phyloP scores from a whole-genome alignment of 2,329 filamentous ascomycete genomes.

The Penicillium sp. region DNA sequence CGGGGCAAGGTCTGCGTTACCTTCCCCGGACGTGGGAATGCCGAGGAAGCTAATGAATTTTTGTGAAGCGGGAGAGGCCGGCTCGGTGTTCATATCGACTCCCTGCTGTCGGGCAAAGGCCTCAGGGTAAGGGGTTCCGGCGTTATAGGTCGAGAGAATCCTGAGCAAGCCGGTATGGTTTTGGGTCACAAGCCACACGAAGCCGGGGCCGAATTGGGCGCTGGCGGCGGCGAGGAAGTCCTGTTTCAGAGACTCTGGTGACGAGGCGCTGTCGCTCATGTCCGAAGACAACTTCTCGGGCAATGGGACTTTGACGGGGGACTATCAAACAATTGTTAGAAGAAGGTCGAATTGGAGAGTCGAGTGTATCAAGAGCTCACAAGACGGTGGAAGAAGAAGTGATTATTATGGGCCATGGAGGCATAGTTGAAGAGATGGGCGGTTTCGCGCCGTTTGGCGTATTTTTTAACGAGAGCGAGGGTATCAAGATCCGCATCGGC shows the following conservation, averaged over 20 bases:
- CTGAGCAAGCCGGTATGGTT: constrained; percentile 50
- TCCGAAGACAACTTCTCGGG: constrained; percentile 53
- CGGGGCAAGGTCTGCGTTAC: constrained; percentile 34
- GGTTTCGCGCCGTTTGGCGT: constrained; percentile 71
- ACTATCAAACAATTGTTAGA: constrained; percentile 18
- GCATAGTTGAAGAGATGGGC: constrained; percentile 92
- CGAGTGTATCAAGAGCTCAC: constrained; percentile 22
- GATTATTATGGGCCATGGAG: constrained; percentile 91
- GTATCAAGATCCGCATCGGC: constrained; percentile 58
- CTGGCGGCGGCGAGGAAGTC: constrained; percentile 77
- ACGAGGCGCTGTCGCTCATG: constrained; percentile 71
- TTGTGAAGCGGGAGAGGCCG: constrained; percentile 21
- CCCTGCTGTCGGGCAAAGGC: constrained; percentile 74
- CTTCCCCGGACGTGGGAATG: constrained; percentile 1
- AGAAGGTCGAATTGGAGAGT: no score
- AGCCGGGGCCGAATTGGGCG: constrained; percentile 94
- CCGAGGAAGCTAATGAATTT: constrained; percentile 23
- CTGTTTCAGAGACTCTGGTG: constrained; percentile 72
- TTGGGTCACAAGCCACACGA: constrained; percentile 83
- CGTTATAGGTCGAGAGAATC: constrained; percentile 84
- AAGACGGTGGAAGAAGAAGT: constrained; percentile 51
- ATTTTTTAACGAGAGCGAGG: constrained; percentile 67
- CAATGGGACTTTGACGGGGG: constrained; percentile 48
- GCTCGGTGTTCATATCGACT: constrained; percentile 44
- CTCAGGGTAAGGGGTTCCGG: constrained; percentile 79